These are phyloP conservation scores for Colletotrichum acutatum DNA, from an alignment of 2,329 filamentous ascomycete genomes.

Conservation along the genomic window DNA sequence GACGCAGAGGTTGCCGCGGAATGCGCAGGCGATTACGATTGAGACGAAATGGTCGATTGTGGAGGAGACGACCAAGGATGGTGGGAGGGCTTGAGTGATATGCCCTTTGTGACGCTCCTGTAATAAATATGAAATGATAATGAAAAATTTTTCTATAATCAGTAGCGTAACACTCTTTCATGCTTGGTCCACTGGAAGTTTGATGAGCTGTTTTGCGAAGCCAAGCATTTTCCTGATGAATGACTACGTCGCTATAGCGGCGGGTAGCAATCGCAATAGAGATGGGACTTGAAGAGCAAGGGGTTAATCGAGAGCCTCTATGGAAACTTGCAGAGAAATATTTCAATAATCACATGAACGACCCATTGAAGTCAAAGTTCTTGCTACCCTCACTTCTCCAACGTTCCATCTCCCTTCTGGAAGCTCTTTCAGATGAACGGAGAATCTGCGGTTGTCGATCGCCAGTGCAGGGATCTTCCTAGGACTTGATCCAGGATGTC, in stretches of 20 bases:
- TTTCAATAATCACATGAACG: too few species aligned
- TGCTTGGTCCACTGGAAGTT: too few species aligned
- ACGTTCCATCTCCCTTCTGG: neutral
- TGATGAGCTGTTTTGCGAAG: too few species aligned
- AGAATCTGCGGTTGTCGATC: neutral
- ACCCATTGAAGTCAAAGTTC: neutral
- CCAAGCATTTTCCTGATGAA: too few species aligned
- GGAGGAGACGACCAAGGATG: conserved; percentile 19
- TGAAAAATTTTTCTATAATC: neutral
- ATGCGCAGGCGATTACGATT: conserved; percentile 16
- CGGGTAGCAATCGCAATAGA: too few species aligned
- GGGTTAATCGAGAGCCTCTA: too few species aligned
- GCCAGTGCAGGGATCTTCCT: neutral
- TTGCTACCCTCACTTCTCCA: neutral
- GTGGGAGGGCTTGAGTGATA: neutral
- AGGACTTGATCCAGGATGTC: neutral
- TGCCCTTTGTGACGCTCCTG: too few species aligned
- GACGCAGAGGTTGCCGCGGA: conserved; percentile 9
- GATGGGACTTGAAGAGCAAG: too few species aligned
- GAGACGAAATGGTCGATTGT: conserved; percentile 27
- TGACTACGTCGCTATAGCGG: too few species aligned
- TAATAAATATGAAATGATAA: neutral
- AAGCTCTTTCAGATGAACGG: neutral
- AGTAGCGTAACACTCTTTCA: too few species aligned
- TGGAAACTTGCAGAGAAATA: too few species aligned